These are phyloP conservation scores for Flagelloscypha sp. DNA, from an alignment of 768 basidiomycete genomes.

Conservation along the genomic window DNA sequence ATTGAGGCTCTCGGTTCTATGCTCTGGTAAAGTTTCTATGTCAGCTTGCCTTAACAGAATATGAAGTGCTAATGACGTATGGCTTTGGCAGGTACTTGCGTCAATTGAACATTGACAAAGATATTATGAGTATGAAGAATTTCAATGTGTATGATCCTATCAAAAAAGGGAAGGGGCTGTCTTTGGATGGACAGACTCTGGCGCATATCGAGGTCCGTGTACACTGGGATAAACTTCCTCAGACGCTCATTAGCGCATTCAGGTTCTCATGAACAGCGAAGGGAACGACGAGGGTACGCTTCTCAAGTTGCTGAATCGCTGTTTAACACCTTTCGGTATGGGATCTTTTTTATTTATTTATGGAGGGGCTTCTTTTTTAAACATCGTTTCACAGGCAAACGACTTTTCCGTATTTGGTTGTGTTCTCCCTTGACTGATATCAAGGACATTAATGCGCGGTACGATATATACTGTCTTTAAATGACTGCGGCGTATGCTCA, in stretches of 20 bases:
- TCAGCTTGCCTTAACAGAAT: not conserved
- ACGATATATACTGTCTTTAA: conserved; percentile 13
- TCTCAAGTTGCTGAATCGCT: conserved; percentile 71
- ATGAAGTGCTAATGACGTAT: conserved; percentile 21
- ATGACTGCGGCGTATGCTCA: not conserved
- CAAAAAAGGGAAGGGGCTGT: conserved; percentile 75
- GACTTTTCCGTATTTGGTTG: conserved; percentile 94
- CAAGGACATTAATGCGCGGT: conserved; percentile 85
- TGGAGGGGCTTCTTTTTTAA: not conserved
- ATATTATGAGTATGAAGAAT: conserved; percentile 91
- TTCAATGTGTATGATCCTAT: conserved; percentile 98
- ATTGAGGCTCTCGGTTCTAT: conserved; percentile 86
- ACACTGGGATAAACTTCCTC: too few relatives aligned
- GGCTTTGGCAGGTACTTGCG: conserved; percentile 64
- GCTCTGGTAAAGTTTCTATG: conserved; percentile 57
- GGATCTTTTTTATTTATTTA: conserved; percentile 5
- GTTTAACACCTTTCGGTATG: conserved; percentile 86
- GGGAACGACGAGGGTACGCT: conserved; percentile 90
- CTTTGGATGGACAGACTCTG: conserved; percentile 90
- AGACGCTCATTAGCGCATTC: too few relatives aligned
- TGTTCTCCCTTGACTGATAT: conserved; percentile 84
- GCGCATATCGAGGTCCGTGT: conserved; percentile 80
- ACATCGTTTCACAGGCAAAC: conserved; percentile 52
- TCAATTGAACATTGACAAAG: conserved; percentile 92
- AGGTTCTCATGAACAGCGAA: conserved; percentile 88